Percentiles rank a stretch among this genome's conserved stretches.
These are phyloP conservation scores for Geopyxis carbonaria DNA, from an alignment of 495 filamentous ascomycete species.

Conservation along the genomic window DNA sequence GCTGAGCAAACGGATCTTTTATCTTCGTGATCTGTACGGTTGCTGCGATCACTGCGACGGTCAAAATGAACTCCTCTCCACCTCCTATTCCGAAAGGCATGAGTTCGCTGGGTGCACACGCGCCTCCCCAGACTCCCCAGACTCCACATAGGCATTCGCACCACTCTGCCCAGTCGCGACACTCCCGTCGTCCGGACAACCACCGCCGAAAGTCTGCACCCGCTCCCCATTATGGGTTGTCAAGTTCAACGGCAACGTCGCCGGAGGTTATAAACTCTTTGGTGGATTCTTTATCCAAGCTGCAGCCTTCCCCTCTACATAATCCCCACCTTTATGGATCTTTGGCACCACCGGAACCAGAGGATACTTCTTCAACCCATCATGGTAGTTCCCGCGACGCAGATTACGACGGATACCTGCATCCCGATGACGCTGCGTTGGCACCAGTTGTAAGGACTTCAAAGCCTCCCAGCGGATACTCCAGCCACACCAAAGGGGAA, in stretches of 20 bases:
- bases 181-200: conserved; percentile 11
- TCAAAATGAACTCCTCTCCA: no score
- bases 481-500: conserved; percentile 47
- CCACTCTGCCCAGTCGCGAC: conserved; percentile 7
- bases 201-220: conserved; percentile 17
- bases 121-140: no score
- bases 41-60: no score
- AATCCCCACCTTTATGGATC: conserved; percentile 23
- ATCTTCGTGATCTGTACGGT: no score
- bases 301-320: conserved; percentile 29
- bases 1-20: no score
- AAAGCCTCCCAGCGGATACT: conserved; percentile 59
- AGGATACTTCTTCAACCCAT: conserved; percentile 17
- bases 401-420: conserved; percentile 32
- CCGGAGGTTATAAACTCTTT: conserved; percentile 88
- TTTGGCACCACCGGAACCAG: conserved; percentile 28
- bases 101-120: no score
- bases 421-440: conserved; percentile 57
- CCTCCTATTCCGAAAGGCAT: no score
- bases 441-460: conserved; percentile 74
- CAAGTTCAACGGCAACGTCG: conserved; percentile 38
- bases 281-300: conserved; percentile 78
- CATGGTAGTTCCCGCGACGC: conserved; percentile 15
- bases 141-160: conserved; percentile 20
- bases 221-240: conserved; percentile 9